phyloP scores from a whole-genome alignment of 75 land plant species.

The Sequoia sempervirens region DNA sequence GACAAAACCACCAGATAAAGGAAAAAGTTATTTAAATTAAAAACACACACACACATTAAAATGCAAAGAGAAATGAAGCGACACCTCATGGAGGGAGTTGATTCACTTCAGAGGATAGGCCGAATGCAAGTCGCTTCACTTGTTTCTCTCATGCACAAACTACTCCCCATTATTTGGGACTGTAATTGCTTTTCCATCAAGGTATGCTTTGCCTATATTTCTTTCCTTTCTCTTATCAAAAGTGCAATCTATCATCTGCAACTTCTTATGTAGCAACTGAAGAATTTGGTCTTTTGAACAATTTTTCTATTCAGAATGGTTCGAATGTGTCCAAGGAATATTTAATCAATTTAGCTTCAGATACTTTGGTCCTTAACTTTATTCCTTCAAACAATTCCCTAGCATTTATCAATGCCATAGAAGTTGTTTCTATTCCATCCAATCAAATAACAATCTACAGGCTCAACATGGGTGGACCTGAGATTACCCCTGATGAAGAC shows the following conservation, averaged over 20 bases:
- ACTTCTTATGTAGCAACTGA: constrained; percentile 35
- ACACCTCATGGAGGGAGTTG: no score
- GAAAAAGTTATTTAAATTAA: no score
- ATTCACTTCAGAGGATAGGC: no score
- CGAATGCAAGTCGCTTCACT: no score
- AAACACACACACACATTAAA: no score
- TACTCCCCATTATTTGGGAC: no score
- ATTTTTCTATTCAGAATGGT: constrained; percentile 24
- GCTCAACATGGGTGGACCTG: constrained; percentile 81
- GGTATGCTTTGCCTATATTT: constrained; percentile 35
- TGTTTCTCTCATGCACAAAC: no score
- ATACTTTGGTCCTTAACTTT: constrained; percentile 36
- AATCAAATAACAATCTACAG: constrained; percentile 45
- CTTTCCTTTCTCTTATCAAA: constrained; percentile 37
- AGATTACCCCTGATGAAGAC: constrained; percentile 46
- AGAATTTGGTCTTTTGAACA: constrained; percentile 29
- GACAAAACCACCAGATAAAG: no score
- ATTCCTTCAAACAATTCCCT: constrained; percentile 40
- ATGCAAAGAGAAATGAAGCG: no score
- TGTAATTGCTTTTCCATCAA: no score
- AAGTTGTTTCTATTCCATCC: constrained; percentile 77
- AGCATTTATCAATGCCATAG: constrained; percentile 82
- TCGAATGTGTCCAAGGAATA: constrained; percentile 54
- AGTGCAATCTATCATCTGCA: constrained; percentile 28
- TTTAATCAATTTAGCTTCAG: constrained; percentile 39